A percentile compares a stretch with the other conserved stretches of the same genome.
Evolutionary conservation across 306 rosid genomes (phyloP).

Genomic region (Sechiopsis laciniata): DNA sequence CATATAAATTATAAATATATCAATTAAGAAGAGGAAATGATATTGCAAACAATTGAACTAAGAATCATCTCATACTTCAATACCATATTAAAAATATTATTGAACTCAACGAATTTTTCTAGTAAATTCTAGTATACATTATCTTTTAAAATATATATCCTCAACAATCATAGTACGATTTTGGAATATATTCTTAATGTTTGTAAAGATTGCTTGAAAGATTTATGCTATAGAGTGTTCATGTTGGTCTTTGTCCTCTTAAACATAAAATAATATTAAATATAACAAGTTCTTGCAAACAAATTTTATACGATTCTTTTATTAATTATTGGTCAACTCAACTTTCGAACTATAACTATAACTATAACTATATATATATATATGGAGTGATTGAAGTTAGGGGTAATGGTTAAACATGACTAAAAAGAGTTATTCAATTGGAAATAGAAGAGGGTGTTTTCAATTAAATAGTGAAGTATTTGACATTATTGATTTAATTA

Average conservation of each 20-base stretch:
- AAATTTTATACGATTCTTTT: background rate
- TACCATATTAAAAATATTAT: background rate
- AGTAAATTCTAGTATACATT: background rate
- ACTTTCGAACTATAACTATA: too few relatives aligned
- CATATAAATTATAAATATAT: background rate
- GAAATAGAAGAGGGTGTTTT: too few relatives aligned
- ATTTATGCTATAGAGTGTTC: background rate
- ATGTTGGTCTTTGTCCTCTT: background rate
- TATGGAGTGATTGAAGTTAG: background rate
- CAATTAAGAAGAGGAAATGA: background rate
- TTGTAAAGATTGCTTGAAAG: background rate
- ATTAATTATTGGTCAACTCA: too few relatives aligned
- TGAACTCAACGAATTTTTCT: background rate
- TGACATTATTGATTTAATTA: background rate
- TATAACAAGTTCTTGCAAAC: background rate
- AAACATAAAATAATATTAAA: background rate
- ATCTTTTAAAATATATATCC: background rate
- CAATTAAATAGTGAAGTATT: too few relatives aligned
- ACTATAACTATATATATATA: too few relatives aligned
- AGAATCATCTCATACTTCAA: background rate
- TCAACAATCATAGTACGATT: background rate
- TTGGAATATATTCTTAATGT: conserved; percentile 1
- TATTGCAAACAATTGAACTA: background rate
- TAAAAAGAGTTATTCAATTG: too few relatives aligned
- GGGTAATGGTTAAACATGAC: background rate